Evolutionary conservation across 2,329 filamentous ascomycete genomes (phyloP), one percentile per base, ranked within the genome.

Genomic region (Immersiporthe knoxdaviesiana): DNA sequence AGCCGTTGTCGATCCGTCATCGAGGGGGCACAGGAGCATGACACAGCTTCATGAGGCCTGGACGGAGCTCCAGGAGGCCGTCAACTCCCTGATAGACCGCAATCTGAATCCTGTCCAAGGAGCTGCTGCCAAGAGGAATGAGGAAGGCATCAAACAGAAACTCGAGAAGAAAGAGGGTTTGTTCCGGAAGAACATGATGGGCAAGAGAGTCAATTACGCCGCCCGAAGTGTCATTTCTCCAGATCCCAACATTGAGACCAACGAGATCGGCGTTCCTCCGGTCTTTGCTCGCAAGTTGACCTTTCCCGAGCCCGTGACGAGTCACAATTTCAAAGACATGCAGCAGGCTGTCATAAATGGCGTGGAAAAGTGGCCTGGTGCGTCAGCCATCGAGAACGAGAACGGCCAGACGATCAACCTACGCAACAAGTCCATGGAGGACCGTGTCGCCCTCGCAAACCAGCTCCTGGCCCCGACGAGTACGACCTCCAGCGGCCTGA

Each of bases 131-230:
- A 90, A 91, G 75, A 87, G 90, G 68, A 91, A 93, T 66, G 92
- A 97, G 71, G 94, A 97, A 72, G 96, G 97, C 74, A 97, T 99
- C 82, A 99, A 99, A 82, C 96, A 99, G 78, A 92, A 94, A 77
- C 86, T 99, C 37, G 96, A 99, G 81, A 99, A 99, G 85, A 99
- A 99, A 81, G 97, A 99, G 77, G 96, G 96, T 73, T 85, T 99
- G 39, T 99, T 99, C 84, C 88, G 96, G 75, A 98, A 97, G 84
- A 97, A 99, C 81, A 98, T 99, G 96, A 99, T 99, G 96, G 96
- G 96, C 71, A 99, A 99, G 85, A 94, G 96, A 84, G 96, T 99
- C 82, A 98, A 99, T 80, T 98, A 96, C 78, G 96, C 96, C 63
- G 96, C 96, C 50, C 91, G 96, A 79, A 97, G 92, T 86, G 96